Evolutionary conservation across 1,139 yeast species (phyloP), one percentile per base, ranked within the genome.

Genomic region (Saccharomyces uvarum): DNA sequence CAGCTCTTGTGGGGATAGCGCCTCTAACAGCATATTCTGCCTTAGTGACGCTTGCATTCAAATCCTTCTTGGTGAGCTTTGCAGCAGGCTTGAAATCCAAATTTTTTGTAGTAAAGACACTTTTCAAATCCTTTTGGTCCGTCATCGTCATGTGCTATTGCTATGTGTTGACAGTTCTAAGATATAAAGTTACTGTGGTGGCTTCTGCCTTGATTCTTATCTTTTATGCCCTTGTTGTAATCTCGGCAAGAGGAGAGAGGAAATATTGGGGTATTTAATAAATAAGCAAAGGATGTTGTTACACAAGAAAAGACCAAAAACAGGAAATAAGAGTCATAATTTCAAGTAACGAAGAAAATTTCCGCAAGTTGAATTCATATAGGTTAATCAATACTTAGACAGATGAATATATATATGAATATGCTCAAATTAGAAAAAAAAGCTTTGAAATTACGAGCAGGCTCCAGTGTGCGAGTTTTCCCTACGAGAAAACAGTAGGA

Each of bases 21-120:
- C 99, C 99, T 66, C 99, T 80, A 32, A 93, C 98, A 2, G 99
- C 99, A 68, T 93, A 93, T 66, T 91, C 84, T 16, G 99, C 97
- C 56, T 82, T 81, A 52, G 90, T 76, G 13, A 95, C 90, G 59
- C 79, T 76, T 55, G 80, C 82, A 70, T 90, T 91, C 62, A 90
- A 75, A 61, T 87, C 90, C n/a, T 70, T 66, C 19, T 76, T 65
- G 0, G 65, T 57, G 27, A 79, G 62, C 51, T 66, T 66, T 4
- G 60, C 61, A 1, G 72, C 72, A 13, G 67, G 63, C 21, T 55
- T 54, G 33, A 61, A 58, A 14, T 54, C 53, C 44, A 48, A 16
- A 47, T 49, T n/a, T 41, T 16, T 52, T 50, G 56, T 29, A 21
- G 29, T 47, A 50, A 32, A 33, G 51, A 9, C 47, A 50, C 47